Base-by-base conservation (phyloP, 306 rosid species). In the Fagus crenata region DNA sequence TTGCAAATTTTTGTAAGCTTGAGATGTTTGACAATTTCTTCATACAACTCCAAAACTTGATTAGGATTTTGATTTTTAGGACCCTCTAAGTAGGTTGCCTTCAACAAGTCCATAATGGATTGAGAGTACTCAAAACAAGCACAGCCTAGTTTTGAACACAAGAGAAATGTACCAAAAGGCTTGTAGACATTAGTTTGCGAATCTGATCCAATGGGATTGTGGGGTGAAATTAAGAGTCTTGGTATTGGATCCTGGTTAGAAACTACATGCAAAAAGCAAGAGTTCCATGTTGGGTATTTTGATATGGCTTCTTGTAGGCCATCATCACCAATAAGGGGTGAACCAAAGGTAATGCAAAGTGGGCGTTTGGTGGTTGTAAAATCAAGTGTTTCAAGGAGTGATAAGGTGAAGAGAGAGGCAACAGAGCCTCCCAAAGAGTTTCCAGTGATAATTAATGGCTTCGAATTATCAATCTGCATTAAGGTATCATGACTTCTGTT, bases 271-370 rank as follows among this genome's bases (percentile, higher is more conserved):
- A 91, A 75, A 84, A 93, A 93, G 84, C 88, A 89, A 60, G 98
- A 90, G 49, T 75, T 85, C 92, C 92, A 91, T 1, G 55, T 53
- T 33, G 89, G 35, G 86, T 77, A 81, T 12, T 83, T 71, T 17
- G 82, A 81, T 53, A 91, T 76, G 64, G 85, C 81, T 69, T 78
- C 12, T 75, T 78, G 88, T 4, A 91, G 73, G 1, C 7, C 2
- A 4, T 32, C 56, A 64, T 93, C 88, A n/a, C 92, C 92, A 28
- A 85, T 7, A 8, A 91, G 87, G 7, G 93, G 92, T 1, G 93
- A 86, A 35, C 92, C 97, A 54, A 86, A 93, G 51, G 97, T 93
- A 78, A 93, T 82, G 78, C 97, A 93, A 11, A 88, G 76, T n/a
- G 89, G 92, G 54, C 65, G 75, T 36, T 91, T 90, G 60, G 70